Conservation (phyloP, 192 early-diverging fungal species). For the Umbelopsis vinacea region DNA sequence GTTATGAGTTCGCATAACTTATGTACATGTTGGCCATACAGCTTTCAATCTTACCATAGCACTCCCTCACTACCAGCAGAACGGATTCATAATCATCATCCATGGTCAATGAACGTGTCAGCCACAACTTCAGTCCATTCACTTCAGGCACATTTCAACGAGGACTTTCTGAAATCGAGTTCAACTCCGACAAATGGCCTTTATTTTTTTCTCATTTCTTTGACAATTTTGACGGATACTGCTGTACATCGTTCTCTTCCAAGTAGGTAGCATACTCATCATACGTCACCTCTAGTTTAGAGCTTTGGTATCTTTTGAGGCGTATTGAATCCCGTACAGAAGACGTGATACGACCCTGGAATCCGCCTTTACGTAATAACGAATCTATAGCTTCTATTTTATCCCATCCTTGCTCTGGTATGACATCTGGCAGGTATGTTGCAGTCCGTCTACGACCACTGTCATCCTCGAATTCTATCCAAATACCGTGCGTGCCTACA, state of each 20-base stretch:
- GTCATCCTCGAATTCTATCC: conserved; percentile 80
- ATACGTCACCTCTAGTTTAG: conserved; percentile 72
- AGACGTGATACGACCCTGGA: conserved; percentile 61
- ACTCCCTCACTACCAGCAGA: conserved; percentile 78
- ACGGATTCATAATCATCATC: conserved; percentile 79
- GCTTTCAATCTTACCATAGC: conserved; percentile 54
- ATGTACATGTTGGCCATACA: too few species aligned
- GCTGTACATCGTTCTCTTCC: conserved; percentile 23
- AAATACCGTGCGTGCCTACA: conserved; percentile 89
- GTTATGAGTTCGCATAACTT: not conserved
- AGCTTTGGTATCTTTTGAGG: conserved; percentile 85
- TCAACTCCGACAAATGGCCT: not conserved
- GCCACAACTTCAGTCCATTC: not conserved
- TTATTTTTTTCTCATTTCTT: not conserved
- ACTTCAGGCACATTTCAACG: not conserved
- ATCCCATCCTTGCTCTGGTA: conserved; percentile 87
- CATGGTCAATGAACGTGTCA: conserved; percentile 27
- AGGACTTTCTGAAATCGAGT: not conserved
- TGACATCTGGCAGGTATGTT: conserved; percentile 93
- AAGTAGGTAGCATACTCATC: conserved; percentile 64
- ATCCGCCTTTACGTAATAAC: conserved; percentile 88
- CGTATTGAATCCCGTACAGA: conserved; percentile 60
- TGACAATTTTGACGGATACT: not conserved
- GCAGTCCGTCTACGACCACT: conserved; percentile 63
- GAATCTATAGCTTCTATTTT: conserved; percentile 85